Evolutionary conservation across 169 alveolate genomes (phyloP).

Genomic region (Plasmodium vinckei): DNA sequence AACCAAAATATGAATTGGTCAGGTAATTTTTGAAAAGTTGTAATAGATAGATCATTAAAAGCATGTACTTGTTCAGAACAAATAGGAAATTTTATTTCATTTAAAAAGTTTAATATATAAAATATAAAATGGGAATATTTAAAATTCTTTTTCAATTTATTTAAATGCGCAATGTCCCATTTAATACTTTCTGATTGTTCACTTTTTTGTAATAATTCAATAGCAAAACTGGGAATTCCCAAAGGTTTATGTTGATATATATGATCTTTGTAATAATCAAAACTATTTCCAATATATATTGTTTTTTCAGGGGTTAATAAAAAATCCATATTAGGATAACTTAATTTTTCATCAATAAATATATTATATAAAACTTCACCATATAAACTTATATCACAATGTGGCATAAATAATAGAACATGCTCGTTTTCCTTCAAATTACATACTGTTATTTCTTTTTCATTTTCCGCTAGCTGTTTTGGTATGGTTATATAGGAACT

Average conservation of each 20-base stretch:
- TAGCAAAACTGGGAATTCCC: slow-evolving; percentile 30
- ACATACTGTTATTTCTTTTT: neutral
- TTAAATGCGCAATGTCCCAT: neutral
- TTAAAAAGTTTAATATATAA: slow-evolving; percentile 27
- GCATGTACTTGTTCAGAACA: slow-evolving; percentile 28
- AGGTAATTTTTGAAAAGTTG: slow-evolving; percentile 17
- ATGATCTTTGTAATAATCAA: slow-evolving; percentile 53
- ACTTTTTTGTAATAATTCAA: slow-evolving; percentile 11
- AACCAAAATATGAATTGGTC: slow-evolving; percentile 25
- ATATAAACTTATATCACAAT: slow-evolving; percentile 53
- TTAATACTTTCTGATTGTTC: neutral
- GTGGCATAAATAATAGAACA: slow-evolving; percentile 58
- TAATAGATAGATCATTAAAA: slow-evolving; percentile 40
- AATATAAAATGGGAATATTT: slow-evolving; percentile 44
- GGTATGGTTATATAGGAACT: neutral
- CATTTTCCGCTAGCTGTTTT: neutral
- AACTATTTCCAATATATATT: slow-evolving; percentile 43
- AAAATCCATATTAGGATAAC: slow-evolving; percentile 29
- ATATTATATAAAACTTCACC: slow-evolving; percentile 47
- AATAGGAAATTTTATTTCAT: slow-evolving; percentile 39
- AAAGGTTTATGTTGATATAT: slow-evolving; percentile 36
- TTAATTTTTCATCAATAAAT: slow-evolving; percentile 28
- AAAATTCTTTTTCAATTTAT: slow-evolving; percentile 3
- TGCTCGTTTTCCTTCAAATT: neutral
- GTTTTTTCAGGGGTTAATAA: slow-evolving; percentile 21